Conservation (phyloP, 148 eudicot genomes). For the Fagopyrum homotropicum region DNA sequence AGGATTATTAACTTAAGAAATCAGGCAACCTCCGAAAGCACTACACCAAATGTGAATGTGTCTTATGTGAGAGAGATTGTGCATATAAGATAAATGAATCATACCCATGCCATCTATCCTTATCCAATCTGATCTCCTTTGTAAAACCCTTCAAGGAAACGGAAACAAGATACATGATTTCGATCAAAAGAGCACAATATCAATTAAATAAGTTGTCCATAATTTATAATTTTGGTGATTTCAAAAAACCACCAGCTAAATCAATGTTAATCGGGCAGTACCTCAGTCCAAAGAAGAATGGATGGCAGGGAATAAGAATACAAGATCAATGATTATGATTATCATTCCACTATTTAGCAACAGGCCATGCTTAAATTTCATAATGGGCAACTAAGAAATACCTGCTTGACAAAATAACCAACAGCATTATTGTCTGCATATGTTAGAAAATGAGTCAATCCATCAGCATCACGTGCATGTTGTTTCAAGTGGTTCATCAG, state of each 20-base stretch:
- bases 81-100: slow-evolving; percentile 15
- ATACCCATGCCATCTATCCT: slow-evolving; percentile 96
- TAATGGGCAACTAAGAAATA: slow-evolving; percentile 9
- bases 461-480: slow-evolving; percentile 95
- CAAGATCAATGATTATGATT: neutral
- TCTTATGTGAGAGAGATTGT: neutral
- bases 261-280: neutral
- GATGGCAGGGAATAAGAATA: too few relatives aligned
- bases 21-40: neutral
- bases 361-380: neutral
- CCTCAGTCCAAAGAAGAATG: too few relatives aligned
- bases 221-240: neutral
- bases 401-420: slow-evolving; percentile 97
- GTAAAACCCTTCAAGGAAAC: slow-evolving; percentile 72
- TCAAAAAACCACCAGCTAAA: neutral
- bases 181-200: neutral
- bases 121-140: slow-evolving; percentile 87
- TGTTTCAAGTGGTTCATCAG: slow-evolving; percentile 95
- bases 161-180: neutral
- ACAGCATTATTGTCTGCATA: slow-evolving; percentile 99
- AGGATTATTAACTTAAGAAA: neutral
- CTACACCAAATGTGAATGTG: neutral
- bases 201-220: neutral
- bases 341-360: neutral
- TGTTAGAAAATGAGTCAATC: slow-evolving; percentile 91